These are phyloP conservation scores for Micromonas pusilla DNA, from an alignment of 139 green algal genomes.

Conservation along the genomic window DNA sequence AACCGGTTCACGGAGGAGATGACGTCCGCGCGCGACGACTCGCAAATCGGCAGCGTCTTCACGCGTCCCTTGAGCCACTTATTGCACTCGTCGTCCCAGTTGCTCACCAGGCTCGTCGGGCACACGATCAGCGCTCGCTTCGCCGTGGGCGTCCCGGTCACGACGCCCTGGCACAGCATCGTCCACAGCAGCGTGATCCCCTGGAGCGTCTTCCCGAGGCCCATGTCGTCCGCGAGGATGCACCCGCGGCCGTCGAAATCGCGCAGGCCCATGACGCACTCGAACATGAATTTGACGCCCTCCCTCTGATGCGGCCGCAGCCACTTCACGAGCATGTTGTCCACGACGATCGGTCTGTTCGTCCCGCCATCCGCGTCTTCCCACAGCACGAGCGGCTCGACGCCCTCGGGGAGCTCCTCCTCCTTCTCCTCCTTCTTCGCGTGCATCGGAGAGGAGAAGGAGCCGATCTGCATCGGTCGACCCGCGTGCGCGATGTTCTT, in stretches of 20 bases:
- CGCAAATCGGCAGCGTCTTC: slow-evolving; percentile 72
- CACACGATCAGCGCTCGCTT: slow-evolving; percentile 89
- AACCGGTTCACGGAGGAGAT: slow-evolving; percentile 56
- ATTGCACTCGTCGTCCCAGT: slow-evolving; percentile 90
- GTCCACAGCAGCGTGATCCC: slow-evolving; percentile 91
- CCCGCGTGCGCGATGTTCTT: background rate
- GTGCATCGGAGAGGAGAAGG: background rate
- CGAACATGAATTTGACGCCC: slow-evolving; percentile 98
- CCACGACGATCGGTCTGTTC: slow-evolving; percentile 40
- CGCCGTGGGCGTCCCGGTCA: slow-evolving; percentile 52
- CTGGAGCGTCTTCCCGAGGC: slow-evolving; percentile 80
- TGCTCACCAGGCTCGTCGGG: slow-evolving; percentile 91
- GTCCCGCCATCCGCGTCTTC: background rate
- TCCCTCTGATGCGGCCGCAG: slow-evolving; percentile 90
- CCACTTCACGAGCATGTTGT: slow-evolving; percentile 76
- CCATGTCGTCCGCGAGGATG: slow-evolving; percentile 97
- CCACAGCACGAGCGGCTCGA: slow-evolving; percentile 23
- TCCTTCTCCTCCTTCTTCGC: slow-evolving; percentile 1
- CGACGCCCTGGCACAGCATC: slow-evolving; percentile 55
- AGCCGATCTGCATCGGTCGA: background rate
- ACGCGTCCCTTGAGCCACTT: slow-evolving; percentile 66
- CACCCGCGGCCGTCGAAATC: slow-evolving; percentile 57
- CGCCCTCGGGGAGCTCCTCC: background rate
- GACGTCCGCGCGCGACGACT: slow-evolving; percentile 82
- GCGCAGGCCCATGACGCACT: slow-evolving; percentile 83